These are phyloP conservation scores for Penicillium herquei DNA, from an alignment of 495 filamentous ascomycete genomes.

Conservation along the genomic window DNA sequence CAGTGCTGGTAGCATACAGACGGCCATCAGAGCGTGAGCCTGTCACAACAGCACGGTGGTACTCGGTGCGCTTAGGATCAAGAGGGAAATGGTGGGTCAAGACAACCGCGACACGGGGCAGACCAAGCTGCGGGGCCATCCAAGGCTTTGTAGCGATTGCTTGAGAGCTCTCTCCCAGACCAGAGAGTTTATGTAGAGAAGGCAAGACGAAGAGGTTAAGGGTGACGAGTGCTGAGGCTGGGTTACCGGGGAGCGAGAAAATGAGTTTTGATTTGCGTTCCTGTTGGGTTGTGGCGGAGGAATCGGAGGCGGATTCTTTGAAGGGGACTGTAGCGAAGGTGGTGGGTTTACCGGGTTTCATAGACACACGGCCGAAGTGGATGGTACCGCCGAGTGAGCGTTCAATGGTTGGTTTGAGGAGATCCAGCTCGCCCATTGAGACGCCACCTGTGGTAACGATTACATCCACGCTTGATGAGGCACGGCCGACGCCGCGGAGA, in stretches of 20 bases:
- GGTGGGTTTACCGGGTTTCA: constrained; percentile 98
- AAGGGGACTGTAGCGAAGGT: constrained; percentile 88
- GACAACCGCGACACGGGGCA: constrained; percentile 69
- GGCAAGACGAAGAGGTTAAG: constrained; percentile 93
- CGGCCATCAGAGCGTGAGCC: constrained; percentile 61
- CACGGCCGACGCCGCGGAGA: constrained; percentile 51
- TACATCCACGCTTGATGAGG: constrained; percentile 59
- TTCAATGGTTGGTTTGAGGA: constrained; percentile 96
- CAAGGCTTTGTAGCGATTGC: constrained; percentile 18
- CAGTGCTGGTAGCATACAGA: constrained; percentile 79
- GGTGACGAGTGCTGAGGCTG: constrained; percentile 87
- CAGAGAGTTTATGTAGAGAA: constrained; percentile 68
- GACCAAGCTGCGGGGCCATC: constrained; percentile 48
- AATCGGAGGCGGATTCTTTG: constrained; percentile 34
- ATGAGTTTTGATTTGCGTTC: constrained; percentile 64
- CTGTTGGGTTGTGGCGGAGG: constrained; percentile 45
- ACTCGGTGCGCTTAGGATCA: constrained; percentile 78
- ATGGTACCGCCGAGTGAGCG: constrained; percentile 86
- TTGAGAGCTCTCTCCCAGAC: constrained; percentile 35
- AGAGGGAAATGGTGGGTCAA: constrained; percentile 68
- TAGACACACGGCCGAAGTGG: constrained; percentile 92
- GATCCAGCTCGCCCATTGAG: constrained; percentile 96
- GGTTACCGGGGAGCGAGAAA: constrained; percentile 93
- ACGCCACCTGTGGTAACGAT: constrained; percentile 93
- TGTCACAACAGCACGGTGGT: constrained; percentile 72